Evolutionary conservation across 179 eudicot genomes (phyloP).

Genomic region (Corrigiola litoralis): DNA sequence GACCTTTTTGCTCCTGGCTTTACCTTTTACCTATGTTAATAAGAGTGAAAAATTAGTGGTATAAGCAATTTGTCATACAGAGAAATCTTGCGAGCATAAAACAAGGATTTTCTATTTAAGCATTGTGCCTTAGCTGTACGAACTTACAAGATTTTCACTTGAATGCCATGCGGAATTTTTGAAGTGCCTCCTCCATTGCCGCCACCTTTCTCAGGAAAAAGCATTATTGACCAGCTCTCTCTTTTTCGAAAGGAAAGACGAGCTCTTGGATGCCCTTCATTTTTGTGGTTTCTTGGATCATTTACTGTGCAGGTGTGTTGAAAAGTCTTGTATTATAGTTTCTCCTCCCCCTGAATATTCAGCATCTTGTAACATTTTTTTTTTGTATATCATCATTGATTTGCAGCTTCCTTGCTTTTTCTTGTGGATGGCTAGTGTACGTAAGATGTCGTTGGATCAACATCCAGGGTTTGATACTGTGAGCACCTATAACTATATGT

Average conservation of each 20-base stretch:
- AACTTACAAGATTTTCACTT: slow-evolving; percentile 29
- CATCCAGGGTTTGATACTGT: slow-evolving; percentile 93
- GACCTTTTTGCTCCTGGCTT: not conserved
- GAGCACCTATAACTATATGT: slow-evolving; percentile 21
- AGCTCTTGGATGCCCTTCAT: slow-evolving; percentile 80
- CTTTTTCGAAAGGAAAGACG: slow-evolving; percentile 54
- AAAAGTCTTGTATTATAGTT: not conserved
- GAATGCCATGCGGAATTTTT: slow-evolving; percentile 44
- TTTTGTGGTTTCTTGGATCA: slow-evolving; percentile 62
- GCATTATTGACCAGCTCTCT: slow-evolving; percentile 45
- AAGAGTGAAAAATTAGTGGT: too few species aligned
- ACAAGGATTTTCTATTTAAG: not conserved
- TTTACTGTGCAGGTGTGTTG: slow-evolving; percentile 57
- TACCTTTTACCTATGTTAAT: too few species aligned
- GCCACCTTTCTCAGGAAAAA: slow-evolving; percentile 83
- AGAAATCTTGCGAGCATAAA: not conserved
- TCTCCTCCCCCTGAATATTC: not conserved
- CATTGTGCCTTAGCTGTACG: slow-evolving; percentile 6
- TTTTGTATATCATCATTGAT: slow-evolving; percentile 6
- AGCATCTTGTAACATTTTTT: not conserved
- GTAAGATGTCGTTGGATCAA: slow-evolving; percentile 74
- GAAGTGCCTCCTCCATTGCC: slow-evolving; percentile 97
- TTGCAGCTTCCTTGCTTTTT: slow-evolving; percentile 87
- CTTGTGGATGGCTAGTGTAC: slow-evolving; percentile 63
- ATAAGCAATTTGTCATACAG: not conserved